phyloP scores from a whole-genome alignment of 345 rosid species.

The Euphorbia peplus region DNA sequence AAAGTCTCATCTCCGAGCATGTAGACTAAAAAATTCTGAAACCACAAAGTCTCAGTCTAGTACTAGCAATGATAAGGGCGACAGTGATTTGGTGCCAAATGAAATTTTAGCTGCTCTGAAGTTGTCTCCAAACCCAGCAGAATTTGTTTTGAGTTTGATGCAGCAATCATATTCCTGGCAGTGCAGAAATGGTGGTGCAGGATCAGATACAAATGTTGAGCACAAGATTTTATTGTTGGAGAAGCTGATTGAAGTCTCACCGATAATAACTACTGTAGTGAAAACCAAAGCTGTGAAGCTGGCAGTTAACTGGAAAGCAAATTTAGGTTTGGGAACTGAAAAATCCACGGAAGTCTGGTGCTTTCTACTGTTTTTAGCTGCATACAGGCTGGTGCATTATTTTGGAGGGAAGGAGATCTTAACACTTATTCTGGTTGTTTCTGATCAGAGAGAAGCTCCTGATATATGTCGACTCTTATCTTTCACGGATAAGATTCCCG shows the following conservation, averaged over 20 bases:
- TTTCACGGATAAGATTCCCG: conserved; percentile 18
- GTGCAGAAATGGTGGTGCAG: too few species aligned
- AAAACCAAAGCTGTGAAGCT: conserved; percentile 23
- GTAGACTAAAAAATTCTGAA: not conserved
- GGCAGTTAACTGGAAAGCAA: conserved; percentile 34
- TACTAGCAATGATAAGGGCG: not conserved
- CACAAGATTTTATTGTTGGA: conserved; percentile 26
- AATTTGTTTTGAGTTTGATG: conserved; percentile 33
- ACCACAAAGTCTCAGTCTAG: not conserved
- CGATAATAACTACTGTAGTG: conserved; percentile 21
- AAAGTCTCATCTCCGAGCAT: not conserved
- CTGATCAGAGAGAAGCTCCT: conserved; percentile 30
- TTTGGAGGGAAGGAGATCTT: conserved; percentile 26
- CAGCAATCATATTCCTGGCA: conserved; percentile 15
- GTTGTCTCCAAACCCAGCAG: conserved; percentile 33
- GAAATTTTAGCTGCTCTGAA: conserved; percentile 28
- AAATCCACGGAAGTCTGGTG: conserved; percentile 26
- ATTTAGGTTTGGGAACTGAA: conserved; percentile 18
- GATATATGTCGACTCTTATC: conserved; percentile 32
- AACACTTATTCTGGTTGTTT: conserved; percentile 18
- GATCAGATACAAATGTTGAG: conserved; percentile 14
- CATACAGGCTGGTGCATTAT: conserved; percentile 25
- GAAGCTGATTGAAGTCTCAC: conserved; percentile 28
- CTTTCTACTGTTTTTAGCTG: conserved; percentile 39
- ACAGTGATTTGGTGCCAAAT: conserved; percentile 2